phyloP scores from a whole-genome alignment of 208 protist species.

The Crithidia acanthocephali region DNA sequence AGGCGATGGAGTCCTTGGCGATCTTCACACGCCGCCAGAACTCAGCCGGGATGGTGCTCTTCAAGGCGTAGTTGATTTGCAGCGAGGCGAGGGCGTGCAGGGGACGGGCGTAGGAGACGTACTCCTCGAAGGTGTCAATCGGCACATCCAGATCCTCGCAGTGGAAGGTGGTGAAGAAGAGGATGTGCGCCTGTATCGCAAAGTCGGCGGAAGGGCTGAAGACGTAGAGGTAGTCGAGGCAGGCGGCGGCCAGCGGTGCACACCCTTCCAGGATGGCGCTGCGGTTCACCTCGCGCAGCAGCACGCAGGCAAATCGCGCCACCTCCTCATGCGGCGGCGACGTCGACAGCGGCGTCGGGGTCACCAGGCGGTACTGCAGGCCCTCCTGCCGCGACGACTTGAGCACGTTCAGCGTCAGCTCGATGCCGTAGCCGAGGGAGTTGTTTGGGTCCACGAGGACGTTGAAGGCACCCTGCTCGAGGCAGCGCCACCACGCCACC shows the following conservation, averaged over 20 bases:
- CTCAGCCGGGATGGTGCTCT: conserved; percentile 68
- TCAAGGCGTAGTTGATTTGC: conserved; percentile 84
- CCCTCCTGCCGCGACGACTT: conserved; percentile 69
- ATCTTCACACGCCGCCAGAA: conserved; percentile 86
- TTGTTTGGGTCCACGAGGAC: conserved; percentile 78
- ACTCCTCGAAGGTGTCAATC: conserved; percentile 85
- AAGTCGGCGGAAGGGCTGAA: conserved; percentile 72
- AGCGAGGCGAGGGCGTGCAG: conserved; percentile 76
- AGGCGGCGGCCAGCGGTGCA: conserved; percentile 78
- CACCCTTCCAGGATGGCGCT: conserved; percentile 82
- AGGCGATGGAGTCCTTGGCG: conserved; percentile 78
- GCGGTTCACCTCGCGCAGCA: conserved; percentile 83
- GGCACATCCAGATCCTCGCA: conserved; percentile 82
- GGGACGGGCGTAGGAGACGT: conserved; percentile 78
- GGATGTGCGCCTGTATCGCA: conserved; percentile 76
- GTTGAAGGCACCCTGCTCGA: conserved; percentile 65
- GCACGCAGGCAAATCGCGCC: conserved; percentile 68
- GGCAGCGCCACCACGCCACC: conserved; percentile 84
- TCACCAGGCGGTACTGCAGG: conserved; percentile 73
- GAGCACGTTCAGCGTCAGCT: conserved; percentile 76
- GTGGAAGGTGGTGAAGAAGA: conserved; percentile 84
- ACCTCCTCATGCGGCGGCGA: conserved; percentile 65
- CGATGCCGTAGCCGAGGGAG: conserved; percentile 69
- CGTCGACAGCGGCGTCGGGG: conserved; percentile 29
- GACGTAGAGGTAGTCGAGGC: conserved; percentile 84